These are phyloP conservation scores for Perkinsus marinus DNA, from an alignment of 169 alveolate genomes.

Conservation along the genomic window DNA sequence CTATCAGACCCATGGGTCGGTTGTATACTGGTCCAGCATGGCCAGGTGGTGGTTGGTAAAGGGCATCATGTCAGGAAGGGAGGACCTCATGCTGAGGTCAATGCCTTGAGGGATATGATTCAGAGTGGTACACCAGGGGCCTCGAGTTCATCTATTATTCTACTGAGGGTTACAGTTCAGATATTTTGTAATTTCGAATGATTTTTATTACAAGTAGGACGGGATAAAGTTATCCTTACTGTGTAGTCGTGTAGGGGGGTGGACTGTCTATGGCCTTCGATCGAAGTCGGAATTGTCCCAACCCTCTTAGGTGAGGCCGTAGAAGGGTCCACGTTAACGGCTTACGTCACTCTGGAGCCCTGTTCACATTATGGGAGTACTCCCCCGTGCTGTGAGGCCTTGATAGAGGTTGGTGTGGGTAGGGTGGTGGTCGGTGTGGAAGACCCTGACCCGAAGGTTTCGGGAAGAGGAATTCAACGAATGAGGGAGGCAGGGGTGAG, in stretches of 20 bases:
- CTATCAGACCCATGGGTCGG: conserved; percentile 12
- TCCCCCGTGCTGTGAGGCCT: conserved; percentile 7
- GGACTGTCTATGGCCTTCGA: not conserved
- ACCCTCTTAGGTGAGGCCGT: not conserved
- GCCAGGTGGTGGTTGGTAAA: conserved; percentile 4
- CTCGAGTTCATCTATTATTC: too few species aligned
- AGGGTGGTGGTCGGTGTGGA: conserved; percentile 7
- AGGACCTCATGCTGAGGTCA: conserved; percentile 8
- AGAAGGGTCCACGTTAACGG: not conserved
- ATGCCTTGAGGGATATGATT: not conserved
- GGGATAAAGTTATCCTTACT: too few species aligned
- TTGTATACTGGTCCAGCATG: conserved; percentile 3
- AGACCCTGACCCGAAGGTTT: conserved; percentile 8
- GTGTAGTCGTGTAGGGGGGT: not conserved
- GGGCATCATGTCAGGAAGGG: conserved; percentile 12
- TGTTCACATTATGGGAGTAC: conserved; percentile 9
- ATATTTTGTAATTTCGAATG: too few species aligned
- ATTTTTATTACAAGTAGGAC: too few species aligned
- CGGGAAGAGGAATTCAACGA: conserved; percentile 2
- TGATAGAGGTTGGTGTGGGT: not conserved
- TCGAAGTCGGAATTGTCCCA: not conserved
- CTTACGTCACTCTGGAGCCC: conserved; percentile 12
- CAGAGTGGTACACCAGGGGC: not conserved
- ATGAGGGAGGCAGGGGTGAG: not conserved
- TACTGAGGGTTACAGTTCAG: too few species aligned